Base-by-base conservation (phyloP, 306 rosid genomes). In the Cucurbita moschata region DNA sequence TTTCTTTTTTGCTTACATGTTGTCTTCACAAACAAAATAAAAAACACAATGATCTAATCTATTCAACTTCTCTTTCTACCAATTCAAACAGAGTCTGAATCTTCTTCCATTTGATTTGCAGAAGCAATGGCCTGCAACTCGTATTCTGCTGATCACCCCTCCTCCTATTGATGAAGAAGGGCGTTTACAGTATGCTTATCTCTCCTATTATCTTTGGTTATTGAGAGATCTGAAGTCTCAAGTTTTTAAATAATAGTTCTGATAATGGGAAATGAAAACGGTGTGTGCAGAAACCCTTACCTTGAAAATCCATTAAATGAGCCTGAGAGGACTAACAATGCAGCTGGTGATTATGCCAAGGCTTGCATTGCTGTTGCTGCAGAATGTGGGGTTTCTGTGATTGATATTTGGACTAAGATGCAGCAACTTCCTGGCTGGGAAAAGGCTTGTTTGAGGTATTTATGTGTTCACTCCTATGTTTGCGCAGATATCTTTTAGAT, bases 271-370 rank as follows among this genome's bases (percentile, higher is more conserved):
- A 73, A 21, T 18, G 65, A 12, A 21, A 23, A 23, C 38, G 66
- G 18, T 50, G 15, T 42, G n/a, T 77, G 71, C 81, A 92, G 94
- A 49, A 8, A 78, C 68, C 90, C 97, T 10, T 92, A 75, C 59
- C 60, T 77, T 5, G 82, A 85, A 40, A 92, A 89, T 80, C 88
- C 90, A 54, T 49, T 49, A 16, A 86, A 84, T 59, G 81, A 79
- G 81, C 88, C 97, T 16, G 97, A 92, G 90, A 89, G 96, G 87
- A 92, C 97, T 68, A 92, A 92, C 63, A 84, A 83, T 55, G 90
- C 89, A 58, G 96, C 97, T 54, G 92, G 94, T 69, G 88, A 83
- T 69, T 89, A 87, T 83, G 87, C 94, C 58, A 75, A 67, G 78
- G 90, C 87, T 75, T 92, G 97, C 82, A 50, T 80, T 77, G 62